These are phyloP conservation scores for Nakazawaea wyomingensis DNA, from an alignment of 805 yeast genomes.

Conservation along the genomic window DNA sequence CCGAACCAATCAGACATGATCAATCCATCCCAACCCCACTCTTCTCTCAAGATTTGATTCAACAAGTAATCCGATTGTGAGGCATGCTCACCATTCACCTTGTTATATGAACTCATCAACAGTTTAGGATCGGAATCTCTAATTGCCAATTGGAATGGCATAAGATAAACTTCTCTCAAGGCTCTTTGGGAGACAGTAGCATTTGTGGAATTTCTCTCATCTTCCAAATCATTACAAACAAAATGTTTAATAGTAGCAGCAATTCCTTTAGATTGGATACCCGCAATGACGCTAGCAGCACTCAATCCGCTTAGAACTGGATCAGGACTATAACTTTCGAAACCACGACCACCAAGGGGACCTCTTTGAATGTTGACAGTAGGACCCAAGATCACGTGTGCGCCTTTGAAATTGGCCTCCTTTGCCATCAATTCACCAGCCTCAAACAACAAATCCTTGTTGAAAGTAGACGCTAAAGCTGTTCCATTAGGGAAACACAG, in stretches of 20 bases:
- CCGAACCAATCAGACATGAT: constrained; percentile 43
- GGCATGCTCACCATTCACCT: constrained; percentile 37
- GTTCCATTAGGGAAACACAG: constrained; percentile 62
- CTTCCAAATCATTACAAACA: constrained; percentile 40
- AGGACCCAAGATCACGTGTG: constrained; percentile 42
- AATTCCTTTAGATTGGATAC: constrained; percentile 33
- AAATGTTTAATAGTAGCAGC: constrained; percentile 38
- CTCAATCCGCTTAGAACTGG: constrained; percentile 41
- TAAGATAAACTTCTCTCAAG: constrained; percentile 37
- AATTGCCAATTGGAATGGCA: constrained; percentile 38
- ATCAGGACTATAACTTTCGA: constrained; percentile 60
- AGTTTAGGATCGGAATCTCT: constrained; percentile 33
- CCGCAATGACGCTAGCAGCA: constrained; percentile 31
- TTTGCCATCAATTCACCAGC: constrained; percentile 49
- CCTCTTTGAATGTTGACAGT: constrained; percentile 35
- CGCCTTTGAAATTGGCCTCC: constrained; percentile 51
- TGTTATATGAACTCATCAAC: constrained; percentile 38
- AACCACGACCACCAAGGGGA: constrained; percentile 49
- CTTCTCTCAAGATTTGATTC: constrained; percentile 30
- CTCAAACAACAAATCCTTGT: constrained; percentile 40
- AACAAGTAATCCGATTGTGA: constrained; percentile 31
- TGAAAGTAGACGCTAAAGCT: constrained; percentile 52
- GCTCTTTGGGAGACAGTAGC: constrained; percentile 37
- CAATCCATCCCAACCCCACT: constrained; percentile 36
- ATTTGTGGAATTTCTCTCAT: constrained; percentile 30